These are phyloP conservation scores for Cercospora zeina DNA, from an alignment of 2,329 filamentous ascomycete genomes.

Conservation along the genomic window DNA sequence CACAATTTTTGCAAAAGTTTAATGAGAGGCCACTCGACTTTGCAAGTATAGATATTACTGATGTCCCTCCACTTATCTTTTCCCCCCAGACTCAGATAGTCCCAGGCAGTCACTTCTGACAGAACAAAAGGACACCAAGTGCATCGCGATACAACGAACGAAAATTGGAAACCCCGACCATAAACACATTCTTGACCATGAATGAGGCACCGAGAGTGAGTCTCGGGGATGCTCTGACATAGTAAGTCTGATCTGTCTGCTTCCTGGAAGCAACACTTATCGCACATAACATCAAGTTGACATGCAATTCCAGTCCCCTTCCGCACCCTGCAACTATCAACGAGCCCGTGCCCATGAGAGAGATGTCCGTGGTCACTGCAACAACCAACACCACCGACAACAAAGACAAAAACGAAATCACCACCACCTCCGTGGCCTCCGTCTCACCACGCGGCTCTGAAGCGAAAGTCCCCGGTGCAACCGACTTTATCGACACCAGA, in stretches of 20 bases:
- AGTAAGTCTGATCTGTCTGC: neutral
- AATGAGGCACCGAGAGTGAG: conserved; percentile 1
- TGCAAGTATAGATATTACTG: neutral
- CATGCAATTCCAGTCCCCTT: neutral
- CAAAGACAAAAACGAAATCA: conserved; percentile 2
- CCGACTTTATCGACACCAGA: neutral
- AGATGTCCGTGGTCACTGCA: neutral
- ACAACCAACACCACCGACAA: neutral
- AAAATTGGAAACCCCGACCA: no score
- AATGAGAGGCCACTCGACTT: neutral
- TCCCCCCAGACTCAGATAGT: neutral
- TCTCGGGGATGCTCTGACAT: conserved; percentile 1
- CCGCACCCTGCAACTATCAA: neutral
- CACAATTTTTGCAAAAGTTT: neutral
- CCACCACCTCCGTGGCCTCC: conserved; percentile 3
- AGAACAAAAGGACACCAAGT: neutral
- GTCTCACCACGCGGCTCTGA: neutral
- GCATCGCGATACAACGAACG: neutral
- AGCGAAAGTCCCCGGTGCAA: neutral
- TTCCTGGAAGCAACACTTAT: neutral
- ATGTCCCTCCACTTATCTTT: neutral
- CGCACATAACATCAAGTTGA: neutral
- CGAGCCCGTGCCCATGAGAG: neutral
- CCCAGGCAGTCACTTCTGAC: neutral
- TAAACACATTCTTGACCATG: neutral